These are phyloP conservation scores for Orbilia blumenaviensis DNA, from an alignment of 2,329 filamentous ascomycete genomes.

Conservation along the genomic window DNA sequence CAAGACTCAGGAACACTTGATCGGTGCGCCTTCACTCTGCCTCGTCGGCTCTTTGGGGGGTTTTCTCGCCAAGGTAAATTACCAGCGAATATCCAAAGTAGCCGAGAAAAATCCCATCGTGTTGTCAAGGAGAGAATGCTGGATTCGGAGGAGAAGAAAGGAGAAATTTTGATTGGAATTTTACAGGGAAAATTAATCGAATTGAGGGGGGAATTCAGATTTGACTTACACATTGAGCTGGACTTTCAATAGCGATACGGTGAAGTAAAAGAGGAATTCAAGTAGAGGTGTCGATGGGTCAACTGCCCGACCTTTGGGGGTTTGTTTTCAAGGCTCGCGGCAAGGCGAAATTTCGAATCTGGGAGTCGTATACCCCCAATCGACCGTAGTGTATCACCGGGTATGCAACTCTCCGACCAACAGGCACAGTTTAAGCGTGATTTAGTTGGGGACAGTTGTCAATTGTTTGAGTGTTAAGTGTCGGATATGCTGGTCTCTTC, in stretches of 20 bases:
- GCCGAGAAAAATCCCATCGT: constrained; percentile 22
- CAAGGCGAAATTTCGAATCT: constrained; percentile 41
- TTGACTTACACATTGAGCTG: constrained; percentile 50
- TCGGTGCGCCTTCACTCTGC: constrained; percentile 27
- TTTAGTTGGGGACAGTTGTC: constrained; percentile 17
- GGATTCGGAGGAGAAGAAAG: constrained; percentile 18
- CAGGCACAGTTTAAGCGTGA: constrained; percentile 1
- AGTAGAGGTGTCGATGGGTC: constrained; percentile 20
- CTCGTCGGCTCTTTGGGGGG: constrained; percentile 26
- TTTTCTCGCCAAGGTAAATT: constrained; percentile 29
- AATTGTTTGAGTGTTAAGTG: constrained; percentile 17
- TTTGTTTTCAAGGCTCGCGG: constrained; percentile 52
- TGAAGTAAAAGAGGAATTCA: constrained; percentile 13
- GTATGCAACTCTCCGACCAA: constrained; percentile 26
- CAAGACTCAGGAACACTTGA: constrained; percentile 8
- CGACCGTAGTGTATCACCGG: constrained; percentile 34
- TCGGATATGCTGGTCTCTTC: not conserved
- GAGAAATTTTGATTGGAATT: constrained; percentile 18
- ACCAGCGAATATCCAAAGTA: constrained; percentile 11
- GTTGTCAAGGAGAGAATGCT: constrained; percentile 25
- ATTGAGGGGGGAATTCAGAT: not conserved
- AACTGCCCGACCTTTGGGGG: not conserved
- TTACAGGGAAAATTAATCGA: not conserved
- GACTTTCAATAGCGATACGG: constrained; percentile 33
- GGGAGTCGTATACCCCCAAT: constrained; percentile 21